Evolutionary conservation across 257 asterid species (phyloP), one percentile per base, ranked within the genome.

Genomic region (Verbena officinalis): DNA sequence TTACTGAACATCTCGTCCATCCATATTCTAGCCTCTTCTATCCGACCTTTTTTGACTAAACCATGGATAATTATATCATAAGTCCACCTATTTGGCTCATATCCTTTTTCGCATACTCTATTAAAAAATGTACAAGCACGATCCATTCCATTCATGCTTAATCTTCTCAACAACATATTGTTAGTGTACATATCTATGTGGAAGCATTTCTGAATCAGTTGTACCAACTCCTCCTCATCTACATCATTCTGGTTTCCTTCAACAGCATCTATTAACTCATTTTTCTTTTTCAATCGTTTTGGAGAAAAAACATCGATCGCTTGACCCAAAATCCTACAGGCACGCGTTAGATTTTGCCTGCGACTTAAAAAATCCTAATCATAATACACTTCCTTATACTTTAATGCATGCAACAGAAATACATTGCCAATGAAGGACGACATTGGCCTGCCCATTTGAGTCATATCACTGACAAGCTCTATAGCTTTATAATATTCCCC

Each of bases 381-480:
- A 6, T 71, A 20, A 62, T 60, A 77, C 33, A 88, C 33, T 24
- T 55, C 59, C 55, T 52, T 68, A 65, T 79, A 62, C 71, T 31
- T 77, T 67, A 83, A 73, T 15, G 95, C 78, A 78, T 93, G 87
- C 68, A 78, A 71, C 62, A 93, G 71, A 75, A 93, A 84, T 27
- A 80, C 44, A 66, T 93, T 93, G 65, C 99, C 97, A 11, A 90
- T 78, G 72, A 87, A 87, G 60, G 95, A 73, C 53, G 97, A 78
- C 42, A 90, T 19, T 0, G 56, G 77, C 40, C 86, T 95, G 67
- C 97, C 95, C 40, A 65, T 19, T 70, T 31, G 60, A 30, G 78
- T 75, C 90, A 90, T 76, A 64, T 80, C 92, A 65, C 86, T 83
- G 40, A 90, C 74, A 57, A 88, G 67, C 69, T 68, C 68, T 54